Percentiles rank a stretch among this genome's conserved stretches.
These are phyloP conservation scores for Ascoidea rubescens DNA, from an alignment of 805 yeast genomes.

Conservation along the genomic window DNA sequence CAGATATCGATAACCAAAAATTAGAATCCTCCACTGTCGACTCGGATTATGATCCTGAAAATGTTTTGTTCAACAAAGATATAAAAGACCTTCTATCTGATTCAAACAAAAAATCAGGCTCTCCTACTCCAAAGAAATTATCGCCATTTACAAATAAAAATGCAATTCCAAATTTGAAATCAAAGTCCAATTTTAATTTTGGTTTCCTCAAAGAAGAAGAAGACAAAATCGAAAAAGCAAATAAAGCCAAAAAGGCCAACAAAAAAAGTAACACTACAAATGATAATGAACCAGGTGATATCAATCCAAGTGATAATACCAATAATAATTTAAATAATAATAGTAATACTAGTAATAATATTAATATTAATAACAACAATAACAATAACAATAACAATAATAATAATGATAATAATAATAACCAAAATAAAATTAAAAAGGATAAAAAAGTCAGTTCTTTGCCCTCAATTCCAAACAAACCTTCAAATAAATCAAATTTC, in stretches of 20 bases:
- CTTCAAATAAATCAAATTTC: slow-evolving; percentile 10
- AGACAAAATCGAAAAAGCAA: slow-evolving; percentile 6
- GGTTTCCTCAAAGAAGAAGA: slow-evolving; percentile 6
- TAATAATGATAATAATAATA: no score
- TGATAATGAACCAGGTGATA: background rate
- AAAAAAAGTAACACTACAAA: no score
- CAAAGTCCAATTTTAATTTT: background rate
- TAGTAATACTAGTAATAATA: no score
- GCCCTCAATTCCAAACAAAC: slow-evolving; percentile 2
- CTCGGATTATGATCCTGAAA: slow-evolving; percentile 8
- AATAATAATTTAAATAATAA: no score
- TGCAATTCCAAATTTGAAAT: background rate
- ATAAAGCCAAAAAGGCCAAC: slow-evolving; percentile 2
- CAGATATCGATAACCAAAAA: no score
- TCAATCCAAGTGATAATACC: background rate
- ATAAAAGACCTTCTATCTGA: no score
- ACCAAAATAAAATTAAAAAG: no score
- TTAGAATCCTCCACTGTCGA: no score
- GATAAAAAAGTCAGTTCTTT: background rate
- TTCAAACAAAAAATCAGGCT: background rate
- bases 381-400: no score
- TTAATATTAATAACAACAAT: no score
- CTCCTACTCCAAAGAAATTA: background rate
- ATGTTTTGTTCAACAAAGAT: no score
- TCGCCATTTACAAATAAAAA: background rate